These are phyloP conservation scores for Pichia sp. DNA, from an alignment of 1,139 yeast species.

Conservation along the genomic window DNA sequence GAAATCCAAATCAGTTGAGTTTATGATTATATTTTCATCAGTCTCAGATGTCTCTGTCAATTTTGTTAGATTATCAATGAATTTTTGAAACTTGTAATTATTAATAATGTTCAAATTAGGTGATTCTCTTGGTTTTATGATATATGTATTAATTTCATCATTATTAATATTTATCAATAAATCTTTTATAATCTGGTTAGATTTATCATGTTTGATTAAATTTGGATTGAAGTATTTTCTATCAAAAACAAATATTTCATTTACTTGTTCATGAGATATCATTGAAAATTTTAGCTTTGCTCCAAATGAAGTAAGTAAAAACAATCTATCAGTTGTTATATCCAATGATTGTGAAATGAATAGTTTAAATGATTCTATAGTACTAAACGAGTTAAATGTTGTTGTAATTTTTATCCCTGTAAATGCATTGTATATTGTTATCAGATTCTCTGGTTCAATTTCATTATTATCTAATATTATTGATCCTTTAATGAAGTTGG, in stretches of 20 bases:
- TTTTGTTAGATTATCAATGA: slow-evolving; percentile 16
- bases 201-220: slow-evolving; percentile 14
- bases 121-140: slow-evolving; percentile 40
- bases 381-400: slow-evolving; percentile 32
- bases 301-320: slow-evolving; percentile 62
- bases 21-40: slow-evolving; percentile 8
- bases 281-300: slow-evolving; percentile 49
- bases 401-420: slow-evolving; percentile 33
- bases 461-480: neutral
- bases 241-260: slow-evolving; percentile 54
- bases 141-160: slow-evolving; percentile 22
- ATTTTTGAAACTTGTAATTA: slow-evolving; percentile 12
- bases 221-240: slow-evolving; percentile 41
- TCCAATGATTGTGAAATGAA: slow-evolving; percentile 38
- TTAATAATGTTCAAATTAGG: slow-evolving; percentile 30
- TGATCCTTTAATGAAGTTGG: slow-evolving; percentile 3
- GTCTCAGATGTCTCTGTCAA: slow-evolving; percentile 7
- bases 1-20: slow-evolving; percentile 26
- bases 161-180: slow-evolving; percentile 22
- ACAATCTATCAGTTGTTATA: slow-evolving; percentile 41
- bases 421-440: slow-evolving; percentile 36
- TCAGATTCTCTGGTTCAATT: neutral
- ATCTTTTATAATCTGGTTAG: slow-evolving; percentile 12
- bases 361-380: slow-evolving; percentile 40
- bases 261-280: slow-evolving; percentile 31